Evolutionary conservation across 140 eudicot genomes (phyloP), one percentile per base, ranked within the genome.

Genomic region (Oenanthe javanica): DNA sequence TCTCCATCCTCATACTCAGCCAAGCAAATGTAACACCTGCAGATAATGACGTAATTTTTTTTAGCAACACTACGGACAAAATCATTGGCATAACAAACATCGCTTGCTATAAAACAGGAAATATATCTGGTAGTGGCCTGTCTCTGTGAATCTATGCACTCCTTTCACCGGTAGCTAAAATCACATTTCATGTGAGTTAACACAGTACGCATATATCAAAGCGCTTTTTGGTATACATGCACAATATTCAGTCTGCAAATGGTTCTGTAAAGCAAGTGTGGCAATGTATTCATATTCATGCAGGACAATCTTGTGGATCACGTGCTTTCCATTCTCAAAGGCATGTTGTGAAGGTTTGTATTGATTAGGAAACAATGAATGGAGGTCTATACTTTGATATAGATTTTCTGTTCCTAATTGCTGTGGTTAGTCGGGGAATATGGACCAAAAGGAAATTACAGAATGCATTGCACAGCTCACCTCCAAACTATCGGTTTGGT

Each of bases 21-120:
- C 80, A 91, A 86, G 85, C 93, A 91, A 72, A 91, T 91, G 67
- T 89, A 84, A 84, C 93, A 91, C 86, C 96, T 91, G 79, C 76
- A 72, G n/a, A 76, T 70, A 46, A 76, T 66, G 16, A 15, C 2
- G 21, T 67, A 25, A 2, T 4, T 27, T 25, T 27, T 25, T 67
- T 4, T 27, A 42, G 43, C 12, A 66, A 66, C 72, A 61, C 23
- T 27, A 25, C 45, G 0, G 36, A 59, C 67, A 6, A 59, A 6
- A 21, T n/a, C 38, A 61, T 2, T n/a, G 70, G 70, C 38, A 61
- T 61, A 61, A n/a, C 15, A n/a, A 6, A 61, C 38, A n/a, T 61
- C 14, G 38, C 6, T 61, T n/a, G 70, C 5, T 61, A 21, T 61
- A 61, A 0, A 27, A 66, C 42, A 10, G 72, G 73, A 10, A 66